Conservation (phyloP, 345 rosid genomes). For the Eucalyptus curtisii region DNA sequence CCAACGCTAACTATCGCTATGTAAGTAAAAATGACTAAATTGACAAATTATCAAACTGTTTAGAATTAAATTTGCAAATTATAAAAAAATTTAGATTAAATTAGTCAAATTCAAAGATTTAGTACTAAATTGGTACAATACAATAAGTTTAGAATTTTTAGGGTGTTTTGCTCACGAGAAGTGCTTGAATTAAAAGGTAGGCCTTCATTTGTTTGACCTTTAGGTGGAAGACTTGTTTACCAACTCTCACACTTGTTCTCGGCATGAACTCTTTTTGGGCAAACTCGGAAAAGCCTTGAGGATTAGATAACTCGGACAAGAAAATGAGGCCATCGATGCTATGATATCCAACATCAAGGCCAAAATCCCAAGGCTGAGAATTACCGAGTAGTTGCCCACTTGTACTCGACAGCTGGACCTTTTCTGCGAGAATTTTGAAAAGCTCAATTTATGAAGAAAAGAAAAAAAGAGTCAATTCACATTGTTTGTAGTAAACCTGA, state of each 20-base stretch:
- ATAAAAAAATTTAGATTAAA: too few species aligned
- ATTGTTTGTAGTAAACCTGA: background rate
- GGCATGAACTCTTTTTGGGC: background rate
- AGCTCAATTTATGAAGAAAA: too few species aligned
- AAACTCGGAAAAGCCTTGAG: background rate
- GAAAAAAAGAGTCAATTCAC: too few species aligned
- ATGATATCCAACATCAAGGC: background rate
- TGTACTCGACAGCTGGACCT: background rate
- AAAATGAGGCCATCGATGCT: background rate
- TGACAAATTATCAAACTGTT: too few species aligned
- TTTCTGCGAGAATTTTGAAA: background rate
- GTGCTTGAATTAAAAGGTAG: background rate
- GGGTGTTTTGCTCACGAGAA: background rate
- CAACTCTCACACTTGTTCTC: background rate
- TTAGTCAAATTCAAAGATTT: too few species aligned
- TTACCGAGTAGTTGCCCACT: background rate
- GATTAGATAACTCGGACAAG: background rate
- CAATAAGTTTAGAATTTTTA: background rate
- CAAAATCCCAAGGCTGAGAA: background rate
- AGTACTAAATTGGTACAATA: too few species aligned
- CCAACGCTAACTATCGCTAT: too few species aligned
- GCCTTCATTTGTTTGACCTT: background rate
- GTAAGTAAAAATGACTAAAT: background rate
- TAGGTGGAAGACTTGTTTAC: background rate
- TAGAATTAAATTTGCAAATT: too few species aligned